Evolutionary conservation across 1,284 basidiomycete genomes (phyloP), one percentile per base, ranked within the genome.

Genomic region (Puccinia sorghi): DNA sequence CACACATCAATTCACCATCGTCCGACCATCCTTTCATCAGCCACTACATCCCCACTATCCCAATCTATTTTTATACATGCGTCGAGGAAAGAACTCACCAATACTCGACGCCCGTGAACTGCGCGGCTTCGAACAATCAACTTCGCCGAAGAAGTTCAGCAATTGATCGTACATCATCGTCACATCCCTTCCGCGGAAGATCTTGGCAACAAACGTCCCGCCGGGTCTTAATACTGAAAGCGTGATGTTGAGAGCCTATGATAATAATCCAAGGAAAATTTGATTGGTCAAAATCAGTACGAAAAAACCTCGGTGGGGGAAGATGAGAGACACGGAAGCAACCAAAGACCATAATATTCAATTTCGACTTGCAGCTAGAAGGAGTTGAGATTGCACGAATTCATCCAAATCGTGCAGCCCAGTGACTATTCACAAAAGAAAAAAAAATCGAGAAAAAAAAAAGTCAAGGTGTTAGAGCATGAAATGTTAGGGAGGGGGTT

Each of bases 321-420:
- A 70, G 22, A 75, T 39, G 56, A n/a, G 56, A 78, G 66, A n/a
- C 12, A 57, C 5, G n/a, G 52, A 72, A 37, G n/a, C 17, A 50
- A 67, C n/a, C 8, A 63, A 46, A 6, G 6, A 22, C 64, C n/a
- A 48, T 59, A 17, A 27, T 59, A 59, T 64, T 39, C n/a, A 52
- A 52, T 54, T 32, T 46, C 22, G 27, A 84, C 85, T 73, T 64
- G 86, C 87, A 17, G 88, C 87, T 15, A 88, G 84, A 1, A 89
- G 83, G 0, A 89, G 85, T 81, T 88, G 88, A 0, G 87, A 86
- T 82, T 89, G 88, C 6, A 88, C 85, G 80, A 87, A 88, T 41
- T 88, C 88, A 83, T 89, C 88, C 25, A 89, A 84, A 80, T 87
- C 87, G 80, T 88, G 88, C 0, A 89, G 84, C 32, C 88, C 88